Conservation (phyloP, 164 flowering plant genomes). For the Warburgia ugandensis region DNA sequence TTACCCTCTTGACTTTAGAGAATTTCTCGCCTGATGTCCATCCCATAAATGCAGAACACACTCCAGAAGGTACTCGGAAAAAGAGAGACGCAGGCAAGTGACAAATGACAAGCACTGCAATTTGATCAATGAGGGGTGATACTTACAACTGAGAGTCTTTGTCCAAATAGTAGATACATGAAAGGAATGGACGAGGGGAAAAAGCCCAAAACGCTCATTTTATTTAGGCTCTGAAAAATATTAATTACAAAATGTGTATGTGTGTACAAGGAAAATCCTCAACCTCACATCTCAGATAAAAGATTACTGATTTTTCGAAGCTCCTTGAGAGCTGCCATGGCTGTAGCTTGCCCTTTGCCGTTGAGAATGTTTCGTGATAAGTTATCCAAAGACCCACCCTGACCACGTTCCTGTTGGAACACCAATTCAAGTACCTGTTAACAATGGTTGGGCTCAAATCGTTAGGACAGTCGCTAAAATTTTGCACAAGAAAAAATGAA, state of each 20-base stretch:
- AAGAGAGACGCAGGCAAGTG: too few species aligned
- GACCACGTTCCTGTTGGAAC: slow-evolving; percentile 67
- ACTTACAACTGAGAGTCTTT: too few species aligned
- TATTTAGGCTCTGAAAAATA: slow-evolving; percentile 28
- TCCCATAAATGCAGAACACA: too few species aligned
- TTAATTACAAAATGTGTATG: slow-evolving; percentile 35
- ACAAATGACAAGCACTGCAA: too few species aligned
- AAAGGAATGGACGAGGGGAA: neutral
- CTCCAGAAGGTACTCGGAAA: too few species aligned
- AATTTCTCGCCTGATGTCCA: too few species aligned
- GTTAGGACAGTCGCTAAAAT: neutral
- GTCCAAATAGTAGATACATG: neutral
- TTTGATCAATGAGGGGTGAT: too few species aligned
- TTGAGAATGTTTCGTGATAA: slow-evolving; percentile 45
- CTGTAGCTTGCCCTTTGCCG: slow-evolving; percentile 80
- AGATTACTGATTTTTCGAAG: slow-evolving; percentile 89
- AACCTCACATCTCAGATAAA: slow-evolving; percentile 70
- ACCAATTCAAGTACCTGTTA: slow-evolving; percentile 81
- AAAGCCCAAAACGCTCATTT: slow-evolving; percentile 17
- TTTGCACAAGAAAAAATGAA: neutral
- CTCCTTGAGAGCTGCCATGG: slow-evolving; percentile 80
- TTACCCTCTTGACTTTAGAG: too few species aligned
- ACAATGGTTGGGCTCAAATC: neutral
- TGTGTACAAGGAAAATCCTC: slow-evolving; percentile 26
- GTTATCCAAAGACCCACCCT: too few species aligned